Evolutionary conservation across 1,139 yeast species (phyloP).

Genomic region (Spathaspora sp.): DNA sequence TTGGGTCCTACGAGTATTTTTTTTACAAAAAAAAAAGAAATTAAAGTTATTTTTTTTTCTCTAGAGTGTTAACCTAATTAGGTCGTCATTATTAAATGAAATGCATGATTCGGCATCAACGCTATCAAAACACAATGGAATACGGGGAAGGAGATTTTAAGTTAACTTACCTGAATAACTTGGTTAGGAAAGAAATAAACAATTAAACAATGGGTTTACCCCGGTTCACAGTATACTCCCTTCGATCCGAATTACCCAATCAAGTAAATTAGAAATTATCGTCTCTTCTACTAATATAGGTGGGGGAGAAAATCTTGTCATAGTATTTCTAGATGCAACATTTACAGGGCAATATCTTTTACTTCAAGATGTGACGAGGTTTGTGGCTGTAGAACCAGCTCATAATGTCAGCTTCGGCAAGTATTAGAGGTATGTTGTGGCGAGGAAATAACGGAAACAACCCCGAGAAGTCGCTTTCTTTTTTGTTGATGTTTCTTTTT

Average conservation of each 20-base stretch:
- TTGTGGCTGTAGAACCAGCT: no score
- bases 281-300: background rate
- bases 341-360: no score
- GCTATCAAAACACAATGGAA: background rate
- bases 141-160: background rate
- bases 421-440: no score
- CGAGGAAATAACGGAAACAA: no score
- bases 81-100: background rate
- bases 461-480: no score
- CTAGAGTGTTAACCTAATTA: background rate
- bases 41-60: background rate
- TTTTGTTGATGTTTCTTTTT: no score
- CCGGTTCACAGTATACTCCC: background rate
- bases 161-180: background rate
- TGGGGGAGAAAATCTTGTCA: no score
- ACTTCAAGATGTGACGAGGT: no score
- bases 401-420: no score
- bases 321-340: no score
- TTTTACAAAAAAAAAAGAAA: background rate
- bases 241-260: background rate
- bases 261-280: background rate
- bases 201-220: background rate
- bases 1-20: no score
- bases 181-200: background rate
- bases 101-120: constrained; percentile 2